Conservation (phyloP, 1,284 basidiomycete genomes). For the Puccinia coronata region DNA sequence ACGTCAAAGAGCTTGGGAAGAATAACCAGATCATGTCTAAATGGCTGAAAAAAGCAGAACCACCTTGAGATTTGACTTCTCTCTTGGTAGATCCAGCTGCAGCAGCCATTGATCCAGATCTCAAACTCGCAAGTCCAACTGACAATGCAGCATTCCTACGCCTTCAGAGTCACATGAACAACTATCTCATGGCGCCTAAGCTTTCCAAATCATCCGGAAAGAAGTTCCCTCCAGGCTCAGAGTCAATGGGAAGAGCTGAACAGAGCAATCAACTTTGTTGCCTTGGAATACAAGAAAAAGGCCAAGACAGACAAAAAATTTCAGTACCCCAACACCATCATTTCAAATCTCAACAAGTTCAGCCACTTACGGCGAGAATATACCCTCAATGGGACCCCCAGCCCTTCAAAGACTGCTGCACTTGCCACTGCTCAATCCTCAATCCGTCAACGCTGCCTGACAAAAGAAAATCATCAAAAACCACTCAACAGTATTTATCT, state of each 20-base stretch:
- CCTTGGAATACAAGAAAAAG: neutral
- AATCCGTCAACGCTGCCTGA: neutral
- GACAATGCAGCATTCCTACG: neutral
- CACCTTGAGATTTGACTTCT: too few species aligned
- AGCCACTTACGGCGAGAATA: neutral
- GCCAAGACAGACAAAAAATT: neutral
- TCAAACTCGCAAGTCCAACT: too few species aligned
- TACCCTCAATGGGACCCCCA: neutral
- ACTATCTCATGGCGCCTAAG: neutral
- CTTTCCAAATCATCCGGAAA: neutral
- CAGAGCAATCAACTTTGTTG: neutral
- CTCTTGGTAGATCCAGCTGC: too few species aligned
- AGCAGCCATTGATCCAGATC: too few species aligned
- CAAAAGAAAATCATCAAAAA: neutral
- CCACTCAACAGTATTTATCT: neutral
- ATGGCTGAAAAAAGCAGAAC: neutral
- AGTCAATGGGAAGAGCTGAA: neutral
- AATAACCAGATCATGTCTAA: slow-evolving; percentile 17
- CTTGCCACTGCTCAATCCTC: neutral
- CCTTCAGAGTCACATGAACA: neutral
- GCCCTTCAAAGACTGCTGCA: neutral
- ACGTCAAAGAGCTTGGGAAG: neutral
- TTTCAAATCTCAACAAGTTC: neutral
- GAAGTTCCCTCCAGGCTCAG: neutral
- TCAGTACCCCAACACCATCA: neutral